A percentile compares a stretch with the other conserved stretches of the same genome.
These are phyloP conservation scores for Carallia pectinifolia DNA, from an alignment of 345 rosid genomes.

Conservation along the genomic window DNA sequence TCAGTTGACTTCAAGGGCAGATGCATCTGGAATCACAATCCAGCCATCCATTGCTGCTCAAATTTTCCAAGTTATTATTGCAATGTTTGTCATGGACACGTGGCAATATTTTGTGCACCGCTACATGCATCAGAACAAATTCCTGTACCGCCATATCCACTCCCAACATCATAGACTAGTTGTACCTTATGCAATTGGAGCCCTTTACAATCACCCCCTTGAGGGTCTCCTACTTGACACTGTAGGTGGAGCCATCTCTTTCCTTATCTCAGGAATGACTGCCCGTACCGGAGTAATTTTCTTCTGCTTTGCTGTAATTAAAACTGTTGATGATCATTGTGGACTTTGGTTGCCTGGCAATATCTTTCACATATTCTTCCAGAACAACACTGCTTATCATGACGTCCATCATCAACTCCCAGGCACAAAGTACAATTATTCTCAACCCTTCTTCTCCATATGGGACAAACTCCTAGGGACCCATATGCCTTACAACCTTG, in stretches of 20 bases:
- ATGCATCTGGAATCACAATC: conserved; percentile 35
- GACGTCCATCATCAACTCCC: conserved; percentile 78
- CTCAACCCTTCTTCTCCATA: conserved; percentile 77
- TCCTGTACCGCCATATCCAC: conserved; percentile 63
- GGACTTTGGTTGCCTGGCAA: conserved; percentile 74
- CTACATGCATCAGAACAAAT: conserved; percentile 70
- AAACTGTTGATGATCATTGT: conserved; percentile 71
- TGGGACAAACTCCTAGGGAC: conserved; percentile 76
- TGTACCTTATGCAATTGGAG: conserved; percentile 68
- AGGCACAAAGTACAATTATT: conserved; percentile 67
- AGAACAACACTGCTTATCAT: conserved; percentile 70
- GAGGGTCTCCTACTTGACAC: conserved; percentile 67
- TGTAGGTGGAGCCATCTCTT: conserved; percentile 63
- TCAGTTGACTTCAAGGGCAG: conserved; percentile 53
- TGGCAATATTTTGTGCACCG: conserved; percentile 74
- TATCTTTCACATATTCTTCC: conserved; percentile 56
- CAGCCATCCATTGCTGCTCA: conserved; percentile 54
- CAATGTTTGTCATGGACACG: conserved; percentile 67
- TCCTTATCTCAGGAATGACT: conserved; percentile 72
- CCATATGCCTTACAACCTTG: conserved; percentile 54
- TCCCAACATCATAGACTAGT: conserved; percentile 71
- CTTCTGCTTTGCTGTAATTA: conserved; percentile 64
- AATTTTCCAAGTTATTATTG: conserved; percentile 46
- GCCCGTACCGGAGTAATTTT: conserved; percentile 60
- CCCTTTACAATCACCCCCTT: conserved; percentile 66